phyloP scores from a whole-genome alignment of 192 early-diverging fungal species.

The Allomyces arbusculus region DNA sequence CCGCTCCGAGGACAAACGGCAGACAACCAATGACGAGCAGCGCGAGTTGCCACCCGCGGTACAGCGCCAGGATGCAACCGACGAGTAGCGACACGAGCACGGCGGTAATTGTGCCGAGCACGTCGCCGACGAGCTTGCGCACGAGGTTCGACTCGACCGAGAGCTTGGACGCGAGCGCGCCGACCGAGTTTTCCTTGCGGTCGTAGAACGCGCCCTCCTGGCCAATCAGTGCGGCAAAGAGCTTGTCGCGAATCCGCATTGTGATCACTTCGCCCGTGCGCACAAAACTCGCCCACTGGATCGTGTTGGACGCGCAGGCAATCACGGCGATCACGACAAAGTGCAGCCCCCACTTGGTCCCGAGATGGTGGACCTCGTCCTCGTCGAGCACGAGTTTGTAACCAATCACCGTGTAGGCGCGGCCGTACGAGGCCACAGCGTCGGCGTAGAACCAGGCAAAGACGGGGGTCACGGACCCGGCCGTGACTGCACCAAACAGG shows the following conservation, averaged over 20 bases:
- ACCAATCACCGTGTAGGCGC: too few relatives aligned
- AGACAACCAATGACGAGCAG: constrained; percentile 43
- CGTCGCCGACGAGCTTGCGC: constrained; percentile 9
- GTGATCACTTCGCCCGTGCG: constrained; percentile 43
- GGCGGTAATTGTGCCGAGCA: constrained; percentile 10
- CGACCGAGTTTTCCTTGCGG: constrained; percentile 39
- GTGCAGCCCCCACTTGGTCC: neutral
- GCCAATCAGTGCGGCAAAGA: constrained; percentile 40
- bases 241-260: constrained; percentile 29
- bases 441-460: neutral
- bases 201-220: constrained; percentile 63
- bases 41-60: constrained; percentile 58
- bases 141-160: constrained; percentile 41
- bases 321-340: constrained; percentile 25
- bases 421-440: neutral
- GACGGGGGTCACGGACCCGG: constrained; percentile 14
- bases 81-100: constrained; percentile 12
- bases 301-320: constrained; percentile 26
- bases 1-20: constrained; percentile 32
- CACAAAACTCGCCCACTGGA: constrained; percentile 29
- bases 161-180: constrained; percentile 46
- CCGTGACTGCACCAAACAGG: constrained; percentile 24
- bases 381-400: neutral
- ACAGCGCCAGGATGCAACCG: constrained; percentile 44
- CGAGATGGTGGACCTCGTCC: constrained; percentile 1